These are phyloP conservation scores for Talaromyces sp. DNA, from an alignment of 2,329 filamentous ascomycete genomes.

Conservation along the genomic window DNA sequence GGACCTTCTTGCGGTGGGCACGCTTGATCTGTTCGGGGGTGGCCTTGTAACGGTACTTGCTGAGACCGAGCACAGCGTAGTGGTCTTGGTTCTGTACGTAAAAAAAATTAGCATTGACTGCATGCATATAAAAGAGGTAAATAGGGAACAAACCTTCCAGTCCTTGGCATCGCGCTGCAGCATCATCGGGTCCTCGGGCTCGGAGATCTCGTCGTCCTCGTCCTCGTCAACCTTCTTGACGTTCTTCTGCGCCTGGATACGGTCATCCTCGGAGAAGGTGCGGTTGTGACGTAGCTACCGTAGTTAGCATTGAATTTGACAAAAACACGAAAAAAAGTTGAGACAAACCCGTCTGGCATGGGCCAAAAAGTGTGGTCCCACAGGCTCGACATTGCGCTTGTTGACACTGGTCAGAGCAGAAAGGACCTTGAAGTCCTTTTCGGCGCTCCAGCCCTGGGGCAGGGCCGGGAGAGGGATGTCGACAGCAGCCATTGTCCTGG, in stretches of 20 bases:
- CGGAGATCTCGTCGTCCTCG: conserved; percentile 86
- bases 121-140: neutral
- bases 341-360: conserved; percentile 78
- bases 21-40: conserved; percentile 98
- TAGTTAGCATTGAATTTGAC: neutral
- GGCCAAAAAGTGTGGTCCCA: conserved; percentile 95
- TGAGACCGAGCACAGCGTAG: conserved; percentile 90
- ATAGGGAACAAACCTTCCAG: conserved; percentile 74
- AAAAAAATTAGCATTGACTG: conserved; percentile 11
- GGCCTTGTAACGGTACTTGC: conserved; percentile 86
- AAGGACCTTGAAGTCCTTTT: conserved; percentile 87
- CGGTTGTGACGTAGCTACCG: conserved; percentile 77
- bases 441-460: conserved; percentile 70
- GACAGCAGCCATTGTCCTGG: conserved; percentile 11
- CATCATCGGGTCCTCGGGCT: conserved; percentile 88
- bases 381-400: conserved; percentile 87
- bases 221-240: conserved; percentile 94
- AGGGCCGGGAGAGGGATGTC: conserved; percentile 62
- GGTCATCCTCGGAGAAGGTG: conserved; percentile 97
- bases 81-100: conserved; percentile 75
- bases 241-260: conserved; percentile 89
- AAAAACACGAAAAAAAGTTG: neutral
- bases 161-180: conserved; percentile 93
- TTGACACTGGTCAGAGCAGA: conserved; percentile 70
- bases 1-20: conserved; percentile 98